phyloP scores from a whole-genome alignment of 371 early-diverging fungal species.

The Mucor velutinosus region DNA sequence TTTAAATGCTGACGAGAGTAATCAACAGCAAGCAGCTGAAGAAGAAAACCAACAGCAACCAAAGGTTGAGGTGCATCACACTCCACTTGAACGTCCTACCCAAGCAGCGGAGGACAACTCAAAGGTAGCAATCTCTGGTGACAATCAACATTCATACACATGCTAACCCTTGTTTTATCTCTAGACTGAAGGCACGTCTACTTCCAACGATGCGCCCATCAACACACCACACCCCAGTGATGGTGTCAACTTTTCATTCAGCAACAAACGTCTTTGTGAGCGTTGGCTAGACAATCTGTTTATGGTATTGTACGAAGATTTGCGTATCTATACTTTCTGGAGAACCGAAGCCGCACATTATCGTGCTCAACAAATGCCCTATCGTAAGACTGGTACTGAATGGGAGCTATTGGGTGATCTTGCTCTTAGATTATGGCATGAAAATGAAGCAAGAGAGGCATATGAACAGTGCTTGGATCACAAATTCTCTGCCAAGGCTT shows the following conservation, averaged over 20 bases:
- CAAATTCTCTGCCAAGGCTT: constrained; percentile 88
- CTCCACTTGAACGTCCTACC: constrained; percentile 39
- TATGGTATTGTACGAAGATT: constrained; percentile 96
- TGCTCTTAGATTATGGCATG: constrained; percentile 82
- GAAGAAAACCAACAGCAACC: constrained; percentile 7
- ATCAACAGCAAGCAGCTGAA: not conserved
- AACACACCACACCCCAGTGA: constrained; percentile 23
- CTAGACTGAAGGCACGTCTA: constrained; percentile 4
- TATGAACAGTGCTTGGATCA: constrained; percentile 86
- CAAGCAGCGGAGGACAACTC: constrained; percentile 48
- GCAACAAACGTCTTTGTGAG: constrained; percentile 95
- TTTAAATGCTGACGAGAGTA: constrained; percentile 20
- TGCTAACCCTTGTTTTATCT: not conserved
- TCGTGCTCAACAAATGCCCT: constrained; percentile 74
- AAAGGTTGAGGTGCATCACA: constrained; percentile 17
- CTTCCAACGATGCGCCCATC: not conserved
- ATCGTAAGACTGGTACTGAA: constrained; percentile 90
- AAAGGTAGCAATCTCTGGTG: not conserved
- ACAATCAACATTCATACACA: not conserved
- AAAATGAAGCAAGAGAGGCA: constrained; percentile 89
- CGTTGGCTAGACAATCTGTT: constrained; percentile 98
- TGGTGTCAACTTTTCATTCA: constrained; percentile 62
- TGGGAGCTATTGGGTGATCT: constrained; percentile 97
- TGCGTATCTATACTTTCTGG: constrained; percentile 92
- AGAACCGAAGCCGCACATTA: constrained; percentile 70